These are phyloP conservation scores for Pogostemon cablin DNA, from an alignment of 257 asterid genomes.

Conservation along the genomic window DNA sequence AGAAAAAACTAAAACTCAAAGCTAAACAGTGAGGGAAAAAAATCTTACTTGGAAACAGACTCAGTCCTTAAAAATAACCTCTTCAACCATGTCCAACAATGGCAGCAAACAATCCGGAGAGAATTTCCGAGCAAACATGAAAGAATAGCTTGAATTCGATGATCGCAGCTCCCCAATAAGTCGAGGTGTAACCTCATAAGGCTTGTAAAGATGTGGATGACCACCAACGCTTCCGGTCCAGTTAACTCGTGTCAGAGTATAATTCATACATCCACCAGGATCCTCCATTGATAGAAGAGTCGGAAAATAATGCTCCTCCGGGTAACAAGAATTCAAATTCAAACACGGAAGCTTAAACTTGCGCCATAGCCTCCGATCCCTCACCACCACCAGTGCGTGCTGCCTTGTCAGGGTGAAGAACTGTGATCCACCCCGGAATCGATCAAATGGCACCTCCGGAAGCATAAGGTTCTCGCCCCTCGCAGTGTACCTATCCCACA, in stretches of 20 bases:
- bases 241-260: slow-evolving; percentile 73
- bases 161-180: slow-evolving; percentile 48
- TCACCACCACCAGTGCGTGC: slow-evolving; percentile 56
- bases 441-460: slow-evolving; percentile 60
- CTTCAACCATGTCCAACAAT: slow-evolving; percentile 49
- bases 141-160: slow-evolving; percentile 54
- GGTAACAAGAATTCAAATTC: slow-evolving; percentile 58
- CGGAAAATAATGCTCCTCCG: slow-evolving; percentile 85
- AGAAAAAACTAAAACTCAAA: neutral
- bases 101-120: slow-evolving; percentile 77
- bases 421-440: slow-evolving; percentile 72
- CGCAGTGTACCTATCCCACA: slow-evolving; percentile 59
- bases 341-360: slow-evolving; percentile 65
- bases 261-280: slow-evolving; percentile 60
- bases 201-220: slow-evolving; percentile 65
- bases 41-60: slow-evolving; percentile 38
- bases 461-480: slow-evolving; percentile 62
- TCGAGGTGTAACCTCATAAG: slow-evolving; percentile 51
- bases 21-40: neutral
- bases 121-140: slow-evolving; percentile 70
- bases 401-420: slow-evolving; percentile 59
- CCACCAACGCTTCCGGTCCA: slow-evolving; percentile 70
- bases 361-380: slow-evolving; percentile 64
- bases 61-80: slow-evolving; percentile 60
- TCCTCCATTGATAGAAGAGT: slow-evolving; percentile 82